Base-by-base conservation (phyloP, 306 rosid species). In the Macrotyloma uniflorum region DNA sequence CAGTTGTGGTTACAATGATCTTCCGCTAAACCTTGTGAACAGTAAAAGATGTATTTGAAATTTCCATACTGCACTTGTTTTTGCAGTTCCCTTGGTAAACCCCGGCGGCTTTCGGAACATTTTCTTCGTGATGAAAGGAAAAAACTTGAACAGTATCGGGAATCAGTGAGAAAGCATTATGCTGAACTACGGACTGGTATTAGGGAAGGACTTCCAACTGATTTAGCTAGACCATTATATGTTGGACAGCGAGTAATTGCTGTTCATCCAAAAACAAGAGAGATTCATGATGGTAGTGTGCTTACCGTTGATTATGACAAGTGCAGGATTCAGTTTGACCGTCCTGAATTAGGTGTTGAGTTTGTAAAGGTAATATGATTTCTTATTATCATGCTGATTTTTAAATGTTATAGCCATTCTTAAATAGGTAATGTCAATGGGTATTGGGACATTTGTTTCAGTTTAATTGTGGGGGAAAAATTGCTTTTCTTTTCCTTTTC, bases 191-290 rank as follows among this genome's bases (percentile, higher is more conserved):
- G 85, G 26, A 82, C 83, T 85, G 97, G 97, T 45, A 51, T 64
- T 54, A 86, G 84, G 78, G 93, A 92, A 67, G 98, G 98, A 75
- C 98, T 95, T 81, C 97, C 98, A 54, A 89, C 98, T 67, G 98
- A 95, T 86, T 86, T 95, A 76, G 98, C 98, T 3, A 87, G 69
- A 85, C 98, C 98, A 51, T 84, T 95, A 82, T 85, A 79, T 50
- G 98, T 95, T 81, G 98, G 98, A 82, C 97, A 95, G 72, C 91
- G 91, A 69, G 93, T 92, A 16, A 87, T 89, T 85, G 97, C 98
- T 63, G 68, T 92, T 81, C 97, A 92, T 83, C 98, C 97, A 32
- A 86, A 86, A 86, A 88, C 97, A 66, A 87, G 97, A 85, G 96
- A 95, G 92, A 79, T 92, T 86, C 90, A 88, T 53, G 93, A 92